Evolutionary conservation across 495 filamentous ascomycete genomes (phyloP).

Genomic region (Aspergillus conjunctus): DNA sequence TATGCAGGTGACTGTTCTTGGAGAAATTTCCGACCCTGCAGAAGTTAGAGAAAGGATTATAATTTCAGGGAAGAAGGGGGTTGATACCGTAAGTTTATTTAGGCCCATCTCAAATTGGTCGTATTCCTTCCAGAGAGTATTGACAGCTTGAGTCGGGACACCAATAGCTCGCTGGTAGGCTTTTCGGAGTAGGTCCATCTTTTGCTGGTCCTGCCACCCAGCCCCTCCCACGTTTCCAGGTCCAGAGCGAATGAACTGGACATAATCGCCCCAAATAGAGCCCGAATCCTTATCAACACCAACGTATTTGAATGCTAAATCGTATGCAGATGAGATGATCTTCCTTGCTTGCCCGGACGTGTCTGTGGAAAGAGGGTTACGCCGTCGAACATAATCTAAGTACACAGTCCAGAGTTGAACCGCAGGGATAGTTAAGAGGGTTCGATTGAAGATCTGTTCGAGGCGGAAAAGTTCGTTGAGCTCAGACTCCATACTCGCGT

Average conservation of each 20-base stretch:
- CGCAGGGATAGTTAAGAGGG: constrained; percentile 71
- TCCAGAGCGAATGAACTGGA: constrained; percentile 82
- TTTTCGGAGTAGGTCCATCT: constrained; percentile 90
- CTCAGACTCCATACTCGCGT: constrained; percentile 83
- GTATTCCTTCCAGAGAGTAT: constrained; percentile 93
- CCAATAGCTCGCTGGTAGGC: constrained; percentile 87
- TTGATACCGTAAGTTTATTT: constrained; percentile 77
- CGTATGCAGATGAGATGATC: constrained; percentile 80
- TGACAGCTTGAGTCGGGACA: constrained; percentile 78
- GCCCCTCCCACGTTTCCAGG: constrained; percentile 83
- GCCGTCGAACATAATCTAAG: constrained; percentile 88
- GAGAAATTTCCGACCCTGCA: constrained; percentile 83
- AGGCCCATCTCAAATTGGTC: constrained; percentile 90
- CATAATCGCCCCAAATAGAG: constrained; percentile 87
- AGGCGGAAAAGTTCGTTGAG: constrained; percentile 73
- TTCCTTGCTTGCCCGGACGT: constrained; percentile 70
- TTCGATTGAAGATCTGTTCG: constrained; percentile 79
- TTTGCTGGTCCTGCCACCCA: constrained; percentile 94
- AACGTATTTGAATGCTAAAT: constrained; percentile 85
- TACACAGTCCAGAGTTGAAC: constrained; percentile 91
- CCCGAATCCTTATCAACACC: constrained; percentile 93
- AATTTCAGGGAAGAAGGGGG: neutral
- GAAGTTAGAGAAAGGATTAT: neutral
- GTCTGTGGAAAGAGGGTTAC: constrained; percentile 83
- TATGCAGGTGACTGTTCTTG: constrained; percentile 89